Evolutionary conservation across 75 land plant genomes (phyloP), one percentile per base, ranked within the genome.

Genomic region (Selaginella tamariscina): DNA sequence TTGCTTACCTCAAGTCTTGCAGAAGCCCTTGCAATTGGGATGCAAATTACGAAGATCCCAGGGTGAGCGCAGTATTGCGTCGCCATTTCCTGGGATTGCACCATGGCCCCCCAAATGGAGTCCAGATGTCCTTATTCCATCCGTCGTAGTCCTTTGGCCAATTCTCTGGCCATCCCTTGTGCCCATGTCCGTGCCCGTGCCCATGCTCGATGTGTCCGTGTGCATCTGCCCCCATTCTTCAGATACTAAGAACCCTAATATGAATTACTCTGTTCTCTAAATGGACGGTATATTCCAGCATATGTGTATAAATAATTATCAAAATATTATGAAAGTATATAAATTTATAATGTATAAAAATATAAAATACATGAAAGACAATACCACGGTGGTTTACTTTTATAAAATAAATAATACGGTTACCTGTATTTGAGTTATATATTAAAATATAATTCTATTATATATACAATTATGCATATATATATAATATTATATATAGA

Each of bases 31-130:
- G 98, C 98, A 68, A 94, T 80, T 55, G 98, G 96, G 67, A 94
- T 82, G 75, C 96, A 90, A 57, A 87, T 79, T 21, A 85, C 86
- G 71, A 94, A 78, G 56, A 89, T 77, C 24, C 98, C 96, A 89
- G 76, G 68, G 98, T 90, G 71, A 94, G 74, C 57, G 90, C 98
- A n/a, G 98, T 94, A 82, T 94, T 94, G 32, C 98, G 82, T 55
- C 77, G 81, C 98, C 98, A 94, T 71, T 84, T 77, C 68, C 77
- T 82, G 27, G 96, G 98, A 39, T 89, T 65, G 68, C 96, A 94
- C 73, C 77, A 65, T 54, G 91, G 86, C n/a, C 98, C 98, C 31
- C 98, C 98, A 0, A 86, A 81, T 81, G 88, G 77, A 70, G 81
- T 90, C 98, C 98, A 94, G 13, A 94, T 95, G 70, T 85, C 83